Percentiles rank a stretch among this genome's conserved stretches.
phyloP scores from a whole-genome alignment of 2,329 filamentous ascomycete species.

The Pseudocercospora vitis region DNA sequence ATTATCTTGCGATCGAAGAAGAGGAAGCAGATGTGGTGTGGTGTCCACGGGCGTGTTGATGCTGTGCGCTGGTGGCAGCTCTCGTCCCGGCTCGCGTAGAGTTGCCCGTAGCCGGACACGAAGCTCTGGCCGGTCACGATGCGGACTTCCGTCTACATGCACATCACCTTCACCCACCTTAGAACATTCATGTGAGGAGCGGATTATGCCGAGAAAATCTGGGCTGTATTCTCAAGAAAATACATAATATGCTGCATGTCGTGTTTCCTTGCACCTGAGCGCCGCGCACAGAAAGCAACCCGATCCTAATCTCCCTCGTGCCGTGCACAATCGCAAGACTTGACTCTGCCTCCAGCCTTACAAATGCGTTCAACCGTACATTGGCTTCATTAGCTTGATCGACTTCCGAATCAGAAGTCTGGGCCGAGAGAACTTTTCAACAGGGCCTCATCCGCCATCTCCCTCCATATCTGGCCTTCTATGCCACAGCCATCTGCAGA shows the following conservation, averaged over 20 bases:
- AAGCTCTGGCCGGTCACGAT: no score
- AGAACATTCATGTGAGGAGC: background rate
- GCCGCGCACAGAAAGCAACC: constrained; percentile 5
- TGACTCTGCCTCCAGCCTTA: background rate
- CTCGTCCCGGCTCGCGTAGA: no score
- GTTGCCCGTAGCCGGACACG: no score
- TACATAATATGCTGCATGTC: background rate
- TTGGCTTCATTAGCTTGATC: background rate
- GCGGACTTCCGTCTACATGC: no score
- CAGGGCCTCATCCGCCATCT: background rate
- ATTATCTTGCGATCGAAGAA: constrained; percentile 15
- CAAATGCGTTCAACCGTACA: background rate
- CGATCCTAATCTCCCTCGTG: background rate
- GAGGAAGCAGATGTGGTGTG: background rate
- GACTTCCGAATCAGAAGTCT: no score
- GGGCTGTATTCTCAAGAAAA: background rate
- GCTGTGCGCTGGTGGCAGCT: no score
- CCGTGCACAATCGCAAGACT: background rate
- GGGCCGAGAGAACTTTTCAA: background rate
- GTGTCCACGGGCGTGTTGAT: no score
- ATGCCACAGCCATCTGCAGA: constrained; percentile 4
- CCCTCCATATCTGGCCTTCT: background rate
- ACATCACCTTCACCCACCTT: no score
- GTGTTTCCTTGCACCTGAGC: background rate
- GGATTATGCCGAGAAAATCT: background rate